Percentiles rank a stretch among this genome's conserved stretches.
Conservation (phyloP, 2,329 filamentous ascomycete species). For the Pseudogymnoascus sp. region DNA sequence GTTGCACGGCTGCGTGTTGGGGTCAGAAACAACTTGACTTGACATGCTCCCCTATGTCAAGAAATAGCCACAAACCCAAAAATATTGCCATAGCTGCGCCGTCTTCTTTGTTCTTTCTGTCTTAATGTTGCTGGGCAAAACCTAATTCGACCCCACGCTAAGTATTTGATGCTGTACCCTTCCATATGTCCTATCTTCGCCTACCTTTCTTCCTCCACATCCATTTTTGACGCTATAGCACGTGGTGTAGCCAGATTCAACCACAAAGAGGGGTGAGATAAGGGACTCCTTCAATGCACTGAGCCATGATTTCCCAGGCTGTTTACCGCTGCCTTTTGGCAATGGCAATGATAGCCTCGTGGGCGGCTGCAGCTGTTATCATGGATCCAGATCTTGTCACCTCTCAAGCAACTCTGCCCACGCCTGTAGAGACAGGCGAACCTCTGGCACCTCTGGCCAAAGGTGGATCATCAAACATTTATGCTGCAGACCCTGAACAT, state of each 20-base stretch:
- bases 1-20: background rate
- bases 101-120: background rate
- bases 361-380: background rate
- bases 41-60: background rate
- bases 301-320: background rate
- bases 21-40: background rate
- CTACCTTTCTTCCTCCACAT: background rate
- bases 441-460: too few species aligned
- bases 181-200: background rate
- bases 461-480: too few species aligned
- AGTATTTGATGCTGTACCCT: background rate
- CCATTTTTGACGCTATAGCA: background rate
- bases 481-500: background rate
- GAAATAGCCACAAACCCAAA: background rate
- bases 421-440: too few species aligned
- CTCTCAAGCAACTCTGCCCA: background rate
- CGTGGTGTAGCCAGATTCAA: background rate
- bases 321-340: background rate
- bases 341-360: background rate
- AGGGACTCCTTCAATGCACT: background rate
- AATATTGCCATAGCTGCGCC: background rate
- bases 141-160: background rate
- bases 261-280: background rate
- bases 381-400: background rate
- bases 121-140: background rate